Conservation (phyloP, 2,329 filamentous ascomycete species). For the Ceratocystis destructans region DNA sequence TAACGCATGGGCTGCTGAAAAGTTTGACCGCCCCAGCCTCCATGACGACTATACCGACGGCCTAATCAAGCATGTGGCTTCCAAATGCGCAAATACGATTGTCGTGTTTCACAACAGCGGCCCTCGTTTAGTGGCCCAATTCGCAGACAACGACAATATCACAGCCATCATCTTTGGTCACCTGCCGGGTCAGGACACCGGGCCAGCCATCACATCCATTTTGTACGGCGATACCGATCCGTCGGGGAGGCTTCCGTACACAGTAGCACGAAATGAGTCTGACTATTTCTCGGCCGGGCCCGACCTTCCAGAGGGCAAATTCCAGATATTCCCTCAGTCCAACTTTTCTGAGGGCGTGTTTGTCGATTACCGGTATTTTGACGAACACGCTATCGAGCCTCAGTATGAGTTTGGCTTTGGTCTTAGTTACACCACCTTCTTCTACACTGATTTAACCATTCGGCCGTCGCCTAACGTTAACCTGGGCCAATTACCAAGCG, state of each 20-base stretch:
- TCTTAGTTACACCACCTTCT: constrained; percentile 42
- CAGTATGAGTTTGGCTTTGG: constrained; percentile 45
- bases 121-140: constrained; percentile 44
- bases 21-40: constrained; percentile 47
- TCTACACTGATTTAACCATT: constrained; percentile 32
- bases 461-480: constrained; percentile 23
- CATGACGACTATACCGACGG: constrained; percentile 52
- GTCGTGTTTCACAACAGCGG: constrained; percentile 54
- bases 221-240: constrained; percentile 44
- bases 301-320: constrained; percentile 34
- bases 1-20: constrained; percentile 60
- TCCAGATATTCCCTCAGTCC: constrained; percentile 37
- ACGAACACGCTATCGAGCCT: constrained; percentile 34
- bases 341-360: constrained; percentile 40
- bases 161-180: constrained; percentile 51
- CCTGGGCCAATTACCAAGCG: constrained; percentile 28
- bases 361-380: constrained; percentile 43
- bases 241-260: constrained; percentile 48
- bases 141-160: constrained; percentile 49
- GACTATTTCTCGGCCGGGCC: constrained; percentile 49
- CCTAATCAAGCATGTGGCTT: constrained; percentile 43
- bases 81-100: constrained; percentile 46
- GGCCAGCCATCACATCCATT: constrained; percentile 39
- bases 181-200: constrained; percentile 50
- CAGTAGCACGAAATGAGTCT: constrained; percentile 40